Conservation (phyloP, 176 grass and related monocot species). For the Stipa capillata region DNA sequence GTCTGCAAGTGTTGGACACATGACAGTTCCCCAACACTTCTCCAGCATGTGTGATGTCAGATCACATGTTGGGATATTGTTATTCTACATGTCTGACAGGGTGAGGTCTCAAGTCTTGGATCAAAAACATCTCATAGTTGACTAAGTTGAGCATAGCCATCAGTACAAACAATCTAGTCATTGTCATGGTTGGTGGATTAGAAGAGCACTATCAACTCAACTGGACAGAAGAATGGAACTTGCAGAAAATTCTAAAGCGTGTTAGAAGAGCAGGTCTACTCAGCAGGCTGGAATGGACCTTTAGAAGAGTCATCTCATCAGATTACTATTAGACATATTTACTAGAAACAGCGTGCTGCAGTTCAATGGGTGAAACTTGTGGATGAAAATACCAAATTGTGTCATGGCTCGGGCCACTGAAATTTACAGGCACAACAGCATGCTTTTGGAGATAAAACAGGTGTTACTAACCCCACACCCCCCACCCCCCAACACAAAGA, state of each 20-base stretch:
- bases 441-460: background rate
- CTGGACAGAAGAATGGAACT: background rate
- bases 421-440: background rate
- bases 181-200: background rate
- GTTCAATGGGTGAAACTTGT: background rate
- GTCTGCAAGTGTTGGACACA: background rate
- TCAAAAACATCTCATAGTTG: background rate
- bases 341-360: background rate
- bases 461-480: background rate
- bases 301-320: background rate
- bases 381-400: background rate
- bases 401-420: background rate
- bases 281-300: background rate
- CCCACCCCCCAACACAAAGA: background rate
- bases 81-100: background rate
- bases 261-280: background rate
- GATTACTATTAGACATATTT: background rate
- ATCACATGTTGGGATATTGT: background rate
- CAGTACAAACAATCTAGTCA: background rate
- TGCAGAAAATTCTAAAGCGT: background rate
- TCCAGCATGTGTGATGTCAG: background rate
- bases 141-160: too few relatives aligned
- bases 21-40: background rate
- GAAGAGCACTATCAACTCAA: background rate
- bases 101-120: background rate